Evolutionary conservation across 495 filamentous ascomycete genomes (phyloP), one percentile per base, ranked within the genome.

Genomic region (Neurospora sp.): DNA sequence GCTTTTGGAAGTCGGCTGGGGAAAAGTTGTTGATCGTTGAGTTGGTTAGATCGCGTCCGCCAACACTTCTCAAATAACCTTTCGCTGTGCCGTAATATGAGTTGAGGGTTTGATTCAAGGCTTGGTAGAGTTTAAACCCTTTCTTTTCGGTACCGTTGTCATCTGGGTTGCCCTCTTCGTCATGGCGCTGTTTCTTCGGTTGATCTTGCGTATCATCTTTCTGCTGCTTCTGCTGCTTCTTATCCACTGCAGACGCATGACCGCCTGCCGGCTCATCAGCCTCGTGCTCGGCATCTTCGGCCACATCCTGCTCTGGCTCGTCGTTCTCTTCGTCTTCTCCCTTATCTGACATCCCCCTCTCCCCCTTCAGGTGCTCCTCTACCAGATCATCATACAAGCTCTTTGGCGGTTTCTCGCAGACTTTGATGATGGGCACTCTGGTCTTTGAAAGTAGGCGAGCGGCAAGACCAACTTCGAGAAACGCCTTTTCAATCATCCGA

Each of bases 341-440:
- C 4, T 79, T 75, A 0, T 82, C 83, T 19, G 79, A 73, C 24
- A 78, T 48, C 0, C 85, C 86, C 17, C 75, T 84, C 71, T 90
- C 90, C 88, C 91, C 92, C 74, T 89, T 90, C 28, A 78, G 74
- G 39, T 90, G 84, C 70, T 88, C 89, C 40, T 86, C 84, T n/a
- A 84, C 72, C 4, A 93, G 83, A 19, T 82, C 83, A 5, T 74
- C 45, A 19, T 83, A 82, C 19, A 93, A 84, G 31, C 86, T 79
- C 6, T 80, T 76, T 0, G 84, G 84, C 6, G 92, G 92, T 72
- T 86, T 87, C 77, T 94, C 87, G 81, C 91, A 94, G 39, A 96
- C 82, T 75, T 93, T 93, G 77, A 96, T 89, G 72, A 96, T 94
- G 31, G 93, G 93, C 38, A 94, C 89, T 74, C 92, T 86, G 9